Evolutionary conservation across 371 early-diverging fungal genomes (phyloP), one percentile per base, ranked within the genome.

Genomic region (Circinella minor): DNA sequence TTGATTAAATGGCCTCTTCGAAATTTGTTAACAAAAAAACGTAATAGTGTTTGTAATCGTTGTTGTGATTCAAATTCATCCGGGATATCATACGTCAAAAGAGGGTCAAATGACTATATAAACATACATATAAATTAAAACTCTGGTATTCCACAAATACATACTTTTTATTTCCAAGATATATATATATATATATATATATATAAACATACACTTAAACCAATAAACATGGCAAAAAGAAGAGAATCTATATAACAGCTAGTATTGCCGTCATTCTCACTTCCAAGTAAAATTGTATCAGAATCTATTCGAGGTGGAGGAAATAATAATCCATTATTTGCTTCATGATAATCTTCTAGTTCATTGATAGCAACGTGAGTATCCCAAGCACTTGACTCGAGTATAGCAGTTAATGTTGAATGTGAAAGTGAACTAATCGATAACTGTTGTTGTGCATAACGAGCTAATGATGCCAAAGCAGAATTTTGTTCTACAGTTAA

Each of bases 161-260:
- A 13, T 51, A 8, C 51, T n/a, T 51, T 51, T 51, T n/a, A 13
- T 51, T 51, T 15, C 14, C 36, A 10, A 61, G 36, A 37, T 60
- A 60, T n/a, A 46, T 48, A 37, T 60, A 60, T n/a, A 46, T 8
- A 36, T 49, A 60, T 27, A 48, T 17, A 15, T 4, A 68, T 27
- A 27, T 36, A 3, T 13, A 36, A 46, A 20, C 36, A 55, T 66
- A 55, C 66, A 36, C 27, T 43, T n/a, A 66, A 38, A 9, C 66
- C 69, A 18, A 82, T 82, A 73, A 82, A 88, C 88, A 88, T 88
- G 67, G 86, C 84, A 77, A 88, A 88, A 39, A 88, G 68, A 7
- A 71, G 37, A 36, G 75, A 74, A 78, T 86, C 86, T 59, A 88
- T 86, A 59, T 88, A 88, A 64, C 88, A 88, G 27, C 82, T 81